Base-by-base conservation (phyloP, 257 asterid species). In the Ehretia macrophylla region DNA sequence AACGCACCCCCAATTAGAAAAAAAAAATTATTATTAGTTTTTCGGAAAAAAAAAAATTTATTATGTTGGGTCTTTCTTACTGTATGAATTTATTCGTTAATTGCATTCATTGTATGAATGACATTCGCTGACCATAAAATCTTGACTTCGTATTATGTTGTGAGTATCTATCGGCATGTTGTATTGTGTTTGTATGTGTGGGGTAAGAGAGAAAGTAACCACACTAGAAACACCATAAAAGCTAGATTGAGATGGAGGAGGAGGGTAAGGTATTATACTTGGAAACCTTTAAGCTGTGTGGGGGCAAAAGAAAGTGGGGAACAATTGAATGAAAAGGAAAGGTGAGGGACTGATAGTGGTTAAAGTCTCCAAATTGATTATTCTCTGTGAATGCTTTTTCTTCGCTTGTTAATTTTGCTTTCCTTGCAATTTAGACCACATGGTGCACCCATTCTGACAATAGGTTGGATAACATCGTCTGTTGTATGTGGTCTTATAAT, bases 281-380 rank as follows among this genome's bases (percentile, higher is more conserved):
- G 70, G 58, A 62, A 57, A 23, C 42, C 67, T 69, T 62, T 65
- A 72, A 72, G 60, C 66, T 64, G 56, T 51, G 77, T 63, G 78
- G 82, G 72, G 66, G 60, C 68, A 55, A 51, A 17, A 19, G 37
- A 17, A 38, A 6, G 69, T 4, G 69, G 71, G 61, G 55, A 42
- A 64, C 14, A 17, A 66, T 46, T 51, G 56, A 70, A 39, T 32
- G 76, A 68, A 58, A 75, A 70, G 42, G 63, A 64, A 64, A 62
- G 63, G 45, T 40, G 69, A 72, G 57, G 64, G 60, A 62, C 8
- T 21, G 38, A 77, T 71, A 70, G 75, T 67, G 70, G 74, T 77
- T 73, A 50, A 67, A 78, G 77, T 83, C 85, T 72, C 85, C 91
- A 60, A 50, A 20, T 49, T 70, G 61, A 35, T 51, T 23, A 49